Percentiles rank a stretch among this genome's conserved stretches.
phyloP scores from a whole-genome alignment of 352 stramenopile species.

The Elongisporangium anandrum region DNA sequence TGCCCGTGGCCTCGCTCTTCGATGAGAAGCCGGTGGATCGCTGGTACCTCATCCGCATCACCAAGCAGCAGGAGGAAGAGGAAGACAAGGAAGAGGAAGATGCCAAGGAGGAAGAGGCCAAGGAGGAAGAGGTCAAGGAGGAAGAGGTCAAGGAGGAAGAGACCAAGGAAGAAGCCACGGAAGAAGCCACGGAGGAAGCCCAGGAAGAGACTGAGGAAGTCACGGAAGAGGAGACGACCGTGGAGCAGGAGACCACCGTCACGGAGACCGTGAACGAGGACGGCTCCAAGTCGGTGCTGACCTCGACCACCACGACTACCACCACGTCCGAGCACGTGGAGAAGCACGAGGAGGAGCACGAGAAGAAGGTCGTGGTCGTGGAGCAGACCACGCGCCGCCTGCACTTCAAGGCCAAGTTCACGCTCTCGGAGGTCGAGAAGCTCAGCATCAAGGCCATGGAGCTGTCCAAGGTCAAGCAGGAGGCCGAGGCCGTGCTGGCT shows the following conservation, averaged over 20 bases:
- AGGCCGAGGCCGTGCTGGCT: constrained; percentile 56
- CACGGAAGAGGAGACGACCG: constrained; percentile 11
- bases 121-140: constrained; percentile 4
- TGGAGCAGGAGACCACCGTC: constrained; percentile 5
- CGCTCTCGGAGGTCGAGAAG: constrained; percentile 72
- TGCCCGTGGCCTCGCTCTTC: constrained; percentile 73
- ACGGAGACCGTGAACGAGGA: not conserved
- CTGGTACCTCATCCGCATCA: constrained; percentile 42
- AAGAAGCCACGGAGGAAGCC: constrained; percentile 14
- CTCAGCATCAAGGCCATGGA: constrained; percentile 64
- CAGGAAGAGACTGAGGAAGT: not conserved
- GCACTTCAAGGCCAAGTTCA: constrained; percentile 66
- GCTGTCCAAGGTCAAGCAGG: constrained; percentile 80
- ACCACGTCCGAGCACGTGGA: constrained; percentile 7
- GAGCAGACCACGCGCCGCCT: constrained; percentile 24
- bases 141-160: constrained; percentile 9
- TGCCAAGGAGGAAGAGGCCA: constrained; percentile 3
- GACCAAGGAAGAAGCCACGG: constrained; percentile 3
- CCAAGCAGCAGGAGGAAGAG: constrained; percentile 39
- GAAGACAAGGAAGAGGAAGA: constrained; percentile 11
- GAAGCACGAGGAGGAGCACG: constrained; percentile 6
- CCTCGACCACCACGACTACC: not conserved
- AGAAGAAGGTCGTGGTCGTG: constrained; percentile 23
- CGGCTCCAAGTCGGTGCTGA: not conserved
- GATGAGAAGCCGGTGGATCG: constrained; percentile 52